Base-by-base conservation (phyloP, 441 rosid species). In the Biscutella laevigata region DNA sequence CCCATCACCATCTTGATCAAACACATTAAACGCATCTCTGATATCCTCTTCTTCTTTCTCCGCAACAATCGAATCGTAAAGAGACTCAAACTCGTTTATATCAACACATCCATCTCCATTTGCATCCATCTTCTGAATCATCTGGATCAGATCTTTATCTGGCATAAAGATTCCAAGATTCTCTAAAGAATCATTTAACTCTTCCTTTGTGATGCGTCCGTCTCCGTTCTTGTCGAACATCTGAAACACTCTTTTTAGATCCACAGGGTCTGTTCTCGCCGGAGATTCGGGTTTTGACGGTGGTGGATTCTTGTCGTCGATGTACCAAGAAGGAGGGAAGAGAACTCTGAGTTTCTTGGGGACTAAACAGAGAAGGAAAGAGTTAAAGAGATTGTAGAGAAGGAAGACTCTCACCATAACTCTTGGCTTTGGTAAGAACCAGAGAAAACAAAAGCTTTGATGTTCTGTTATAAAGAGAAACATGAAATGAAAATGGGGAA, bases 1-100 rank as follows among this genome's bases (percentile, higher is more conserved):
- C 24, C 97, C 95, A 10, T 88, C 97, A 0, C 97, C 92, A 22
- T 88, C 83, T 39, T 77, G 77, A 47, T 88, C 97, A 21, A 88
- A 88, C 52, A 88, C 95, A 17, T 78, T 72, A 58, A 88, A 89
- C 10, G 94, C 95, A 28, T 86, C 95, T 65, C 59, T 76, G 84
- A 89, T 80, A 25, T 86, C 91, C 13, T 74, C 81, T 54, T 80
- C 92, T 39, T 74, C 81, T 4, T 70, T 62, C 38, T 69, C 84
- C 4, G 71, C 71, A 64, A 83, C 70, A 0, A 89, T 67, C 3
- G 88, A 69, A 48, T 59, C 68, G 21, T 86, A 89, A 61, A 86
- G 42, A n/a, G 53, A 68, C 19, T 82, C 81, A 8, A 83, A 86
- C 74, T 86, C 95, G 5, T 83, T 81, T 0, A 83, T 70, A 43